Base-by-base conservation (phyloP, 2,329 filamentous ascomycete species). In the Blastomyces parvus region DNA sequence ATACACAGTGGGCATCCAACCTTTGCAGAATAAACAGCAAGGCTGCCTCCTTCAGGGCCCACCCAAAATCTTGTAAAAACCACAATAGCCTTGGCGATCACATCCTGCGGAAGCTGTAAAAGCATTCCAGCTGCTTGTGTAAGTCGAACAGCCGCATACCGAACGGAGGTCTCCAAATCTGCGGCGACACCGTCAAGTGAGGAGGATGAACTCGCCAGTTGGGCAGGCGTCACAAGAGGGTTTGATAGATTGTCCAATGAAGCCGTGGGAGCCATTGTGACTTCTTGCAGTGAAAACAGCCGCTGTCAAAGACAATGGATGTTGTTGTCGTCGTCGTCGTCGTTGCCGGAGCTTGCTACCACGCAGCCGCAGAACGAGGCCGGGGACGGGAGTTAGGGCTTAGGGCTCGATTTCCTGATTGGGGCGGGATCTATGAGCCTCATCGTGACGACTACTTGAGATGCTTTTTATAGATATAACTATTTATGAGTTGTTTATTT, bases 61-160 rank as follows among this genome's bases (percentile, higher is more conserved):
- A 91, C 78, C 88, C 89, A 96, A 77, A 91, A 94, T 17, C 93
- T 84, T 60, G 88, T 87, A 42, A 96, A 84, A 0, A 94, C 77
- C 50, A 97, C 86, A 71, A 92, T 90, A 2, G 92, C 90, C 71
- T 91, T 89, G 4, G 91, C 89, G 48, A 94, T 90, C 48, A 90
- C 85, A 68, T 91, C 90, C 73, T 96, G 91, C 7, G 91, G 89
- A 48, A 97, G 81, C 58, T 90, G 85, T 2, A 99, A 82, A 22
- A 97, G 83, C 60, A 95, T 82, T 0, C 79, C 79, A 11, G 79
- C 79, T 2, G 78, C 73, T 65, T 80, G 79, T 0, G 78, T 81
- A 33, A 81, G 73, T 63, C 76, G 73, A 6, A 73, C 73, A 17
- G 76, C 77, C 2, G 78, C 77, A 66, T 76, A 80, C 50, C 78